Percentiles rank a stretch among this genome's conserved stretches.
These are phyloP conservation scores for Dioszegia hungarica DNA, from an alignment of 768 basidiomycete species.

Conservation along the genomic window DNA sequence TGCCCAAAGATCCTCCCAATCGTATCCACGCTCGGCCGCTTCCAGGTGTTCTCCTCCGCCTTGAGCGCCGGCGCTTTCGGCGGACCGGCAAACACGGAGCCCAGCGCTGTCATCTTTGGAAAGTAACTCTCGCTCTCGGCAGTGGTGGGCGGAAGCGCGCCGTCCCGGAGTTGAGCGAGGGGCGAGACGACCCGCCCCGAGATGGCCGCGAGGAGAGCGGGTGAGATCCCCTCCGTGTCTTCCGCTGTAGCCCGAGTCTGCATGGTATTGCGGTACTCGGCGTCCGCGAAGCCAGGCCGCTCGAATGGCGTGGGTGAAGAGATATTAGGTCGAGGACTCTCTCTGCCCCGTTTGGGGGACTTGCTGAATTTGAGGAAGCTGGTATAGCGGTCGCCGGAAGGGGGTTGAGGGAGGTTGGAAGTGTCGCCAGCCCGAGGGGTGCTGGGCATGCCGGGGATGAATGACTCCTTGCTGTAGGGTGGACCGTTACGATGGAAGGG, in stretches of 20 bases:
- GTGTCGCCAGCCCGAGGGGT: not conserved
- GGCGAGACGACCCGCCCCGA: not conserved
- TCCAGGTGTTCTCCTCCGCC: not conserved
- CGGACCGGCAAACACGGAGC: no score
- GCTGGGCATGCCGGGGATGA: not conserved
- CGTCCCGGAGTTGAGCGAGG: not conserved
- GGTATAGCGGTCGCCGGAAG: not conserved
- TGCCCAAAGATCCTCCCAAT: slow-evolving; percentile 4
- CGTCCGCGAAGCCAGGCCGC: not conserved
- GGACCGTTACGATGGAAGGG: not conserved
- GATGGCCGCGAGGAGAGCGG: not conserved
- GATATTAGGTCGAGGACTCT: not conserved
- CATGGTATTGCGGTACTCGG: no score
- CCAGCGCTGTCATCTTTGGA: no score
- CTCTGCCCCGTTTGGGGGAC: not conserved
- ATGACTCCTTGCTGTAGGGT: not conserved
- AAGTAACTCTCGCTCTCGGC: not conserved
- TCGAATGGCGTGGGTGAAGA: not conserved
- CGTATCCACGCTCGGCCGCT: not conserved
- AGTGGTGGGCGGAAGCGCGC: no score
- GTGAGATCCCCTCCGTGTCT: not conserved
- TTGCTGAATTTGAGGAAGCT: slow-evolving; percentile 2
- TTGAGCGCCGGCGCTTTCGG: no score
- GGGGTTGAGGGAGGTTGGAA: not conserved
- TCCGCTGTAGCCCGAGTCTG: no score